Evolutionary conservation across 1,139 yeast species (phyloP).

Genomic region (Pichia sp.): DNA sequence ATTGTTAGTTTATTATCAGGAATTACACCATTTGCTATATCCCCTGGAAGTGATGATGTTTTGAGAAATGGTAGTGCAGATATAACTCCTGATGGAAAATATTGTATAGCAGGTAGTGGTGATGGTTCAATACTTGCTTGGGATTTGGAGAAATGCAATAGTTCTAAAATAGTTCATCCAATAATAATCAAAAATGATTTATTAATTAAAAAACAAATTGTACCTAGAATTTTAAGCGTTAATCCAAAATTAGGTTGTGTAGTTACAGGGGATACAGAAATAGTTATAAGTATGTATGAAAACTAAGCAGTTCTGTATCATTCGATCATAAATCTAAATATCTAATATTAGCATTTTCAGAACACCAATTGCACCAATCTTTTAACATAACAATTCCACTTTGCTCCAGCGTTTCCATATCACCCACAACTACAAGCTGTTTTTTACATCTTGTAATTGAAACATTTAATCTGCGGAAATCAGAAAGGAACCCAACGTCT

Average conservation of each 20-base stretch:
- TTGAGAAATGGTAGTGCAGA: conserved; percentile 22
- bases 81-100: conserved; percentile 79
- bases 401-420: conserved; percentile 53
- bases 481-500: conserved; percentile 73
- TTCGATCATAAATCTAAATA: conserved; percentile 34
- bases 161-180: not conserved
- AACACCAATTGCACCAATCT: conserved; percentile 70
- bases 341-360: conserved; percentile 57
- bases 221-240: conserved; percentile 62
- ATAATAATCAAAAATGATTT: conserved; percentile 2
- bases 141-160: conserved; percentile 37
- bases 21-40: conserved; percentile 13
- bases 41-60: conserved; percentile 6
- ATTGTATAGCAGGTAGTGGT: conserved; percentile 59
- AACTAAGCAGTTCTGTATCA: conserved; percentile 16
- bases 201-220: conserved; percentile 23
- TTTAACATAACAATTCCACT: conserved; percentile 45
- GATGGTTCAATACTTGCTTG: conserved; percentile 55
- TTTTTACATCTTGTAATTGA: conserved; percentile 89
- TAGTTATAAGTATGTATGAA: conserved; percentile 32
- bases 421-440: conserved; percentile 82
- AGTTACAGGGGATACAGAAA: conserved; percentile 71
- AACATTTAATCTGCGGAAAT: conserved; percentile 70
- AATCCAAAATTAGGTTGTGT: conserved; percentile 73
- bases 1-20: conserved; percentile 18